These are phyloP conservation scores for Cotoneaster glaucophyllus DNA, from an alignment of 306 rosid genomes.

Conservation along the genomic window DNA sequence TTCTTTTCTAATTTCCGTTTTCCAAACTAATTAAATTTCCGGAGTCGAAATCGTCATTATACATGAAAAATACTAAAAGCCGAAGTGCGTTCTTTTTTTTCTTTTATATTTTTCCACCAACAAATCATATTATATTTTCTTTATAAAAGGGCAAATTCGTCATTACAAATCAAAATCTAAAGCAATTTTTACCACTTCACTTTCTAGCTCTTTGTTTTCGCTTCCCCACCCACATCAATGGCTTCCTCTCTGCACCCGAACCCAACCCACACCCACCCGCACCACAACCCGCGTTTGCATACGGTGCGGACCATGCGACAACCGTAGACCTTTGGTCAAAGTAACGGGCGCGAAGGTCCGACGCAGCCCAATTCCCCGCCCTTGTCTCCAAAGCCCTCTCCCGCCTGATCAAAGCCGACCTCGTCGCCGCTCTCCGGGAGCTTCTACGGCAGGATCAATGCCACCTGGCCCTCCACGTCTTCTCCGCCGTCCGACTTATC, in stretches of 20 bases:
- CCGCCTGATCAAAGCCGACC: slow-evolving; percentile 68
- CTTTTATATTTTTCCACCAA: no score
- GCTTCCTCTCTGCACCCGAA: slow-evolving; percentile 42
- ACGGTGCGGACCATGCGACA: slow-evolving; percentile 80
- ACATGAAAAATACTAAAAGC: not conserved
- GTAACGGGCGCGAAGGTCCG: slow-evolving; percentile 68
- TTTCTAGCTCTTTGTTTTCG: not conserved
- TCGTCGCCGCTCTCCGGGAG: slow-evolving; percentile 67
- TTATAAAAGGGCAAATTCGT: slow-evolving; percentile 6
- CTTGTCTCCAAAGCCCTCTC: slow-evolving; percentile 47
- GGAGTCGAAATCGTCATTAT: not conserved
- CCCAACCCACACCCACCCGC: slow-evolving; percentile 10
- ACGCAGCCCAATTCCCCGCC: slow-evolving; percentile 25
- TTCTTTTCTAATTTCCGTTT: no score
- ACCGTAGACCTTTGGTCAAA: slow-evolving; percentile 74
- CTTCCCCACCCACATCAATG: slow-evolving; percentile 31
- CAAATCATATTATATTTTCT: not conserved
- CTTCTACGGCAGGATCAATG: slow-evolving; percentile 77
- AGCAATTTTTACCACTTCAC: not conserved
- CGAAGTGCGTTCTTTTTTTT: no score
- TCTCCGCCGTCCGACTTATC: slow-evolving; percentile 51
- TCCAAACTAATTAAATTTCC: not conserved
- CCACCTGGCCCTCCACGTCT: slow-evolving; percentile 52
- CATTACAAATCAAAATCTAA: not conserved
- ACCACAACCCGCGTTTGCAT: slow-evolving; percentile 20